These are phyloP conservation scores for Aureobasidium musti DNA, from an alignment of 2,329 filamentous ascomycete genomes.

Conservation along the genomic window DNA sequence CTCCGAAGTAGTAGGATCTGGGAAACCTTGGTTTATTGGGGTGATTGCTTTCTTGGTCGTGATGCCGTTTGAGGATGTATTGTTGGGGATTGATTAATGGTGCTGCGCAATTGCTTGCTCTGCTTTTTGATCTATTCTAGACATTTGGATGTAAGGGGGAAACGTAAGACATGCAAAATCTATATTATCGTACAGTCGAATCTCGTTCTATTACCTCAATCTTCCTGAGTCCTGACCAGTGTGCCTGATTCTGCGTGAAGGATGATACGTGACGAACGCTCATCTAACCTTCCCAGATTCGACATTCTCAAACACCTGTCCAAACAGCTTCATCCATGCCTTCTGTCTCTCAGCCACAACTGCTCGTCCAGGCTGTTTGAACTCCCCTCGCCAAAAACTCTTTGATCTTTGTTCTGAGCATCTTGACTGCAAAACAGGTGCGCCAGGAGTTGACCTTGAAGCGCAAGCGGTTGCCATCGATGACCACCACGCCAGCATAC, in stretches of 20 bases:
- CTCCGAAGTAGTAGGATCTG: background rate
- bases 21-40: background rate
- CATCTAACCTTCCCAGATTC: conserved; percentile 15
- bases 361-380: conserved; percentile 56
- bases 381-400: conserved; percentile 71
- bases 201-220: too few species aligned
- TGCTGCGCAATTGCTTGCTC: background rate
- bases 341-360: conserved; percentile 43
- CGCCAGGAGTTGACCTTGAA: conserved; percentile 89
- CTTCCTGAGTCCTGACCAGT: too few species aligned
- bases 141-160: background rate
- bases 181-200: background rate
- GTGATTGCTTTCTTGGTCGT: background rate
- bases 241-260: background rate
- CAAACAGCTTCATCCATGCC: conserved; percentile 47
- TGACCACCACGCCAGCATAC: conserved; percentile 80
- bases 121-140: background rate
- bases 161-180: background rate
- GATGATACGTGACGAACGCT: background rate
- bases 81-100: background rate
- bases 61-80: background rate
- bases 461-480: conserved; percentile 83
- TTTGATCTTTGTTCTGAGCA: conserved; percentile 69
- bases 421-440: conserved; percentile 84
- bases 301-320: conserved; percentile 35